Percentiles rank a stretch among this genome's conserved stretches.
Evolutionary conservation across 805 yeast genomes (phyloP).

Genomic region (Diddensiella transvaalensis): DNA sequence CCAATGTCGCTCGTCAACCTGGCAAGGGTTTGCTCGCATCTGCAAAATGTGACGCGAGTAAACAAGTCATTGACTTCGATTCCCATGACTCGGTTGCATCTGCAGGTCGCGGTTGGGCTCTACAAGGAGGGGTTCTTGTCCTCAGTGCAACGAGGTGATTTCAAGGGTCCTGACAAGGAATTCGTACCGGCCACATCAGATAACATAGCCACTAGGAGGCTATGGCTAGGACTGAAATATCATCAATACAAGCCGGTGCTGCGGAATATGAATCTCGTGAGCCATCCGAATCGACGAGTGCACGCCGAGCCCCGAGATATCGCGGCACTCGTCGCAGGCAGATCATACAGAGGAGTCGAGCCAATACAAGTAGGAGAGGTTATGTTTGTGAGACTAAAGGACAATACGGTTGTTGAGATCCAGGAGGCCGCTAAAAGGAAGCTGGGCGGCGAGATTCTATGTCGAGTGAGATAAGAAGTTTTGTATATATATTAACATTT

Average conservation of each 20-base stretch:
- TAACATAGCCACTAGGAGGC: conserved; percentile 76
- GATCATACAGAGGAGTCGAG: conserved; percentile 65
- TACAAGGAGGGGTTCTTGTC: conserved; percentile 89
- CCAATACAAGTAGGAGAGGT: conserved; percentile 90
- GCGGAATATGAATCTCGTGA: conserved; percentile 63
- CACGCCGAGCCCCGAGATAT: conserved; percentile 61
- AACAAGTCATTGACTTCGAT: conserved; percentile 69
- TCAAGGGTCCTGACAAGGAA: conserved; percentile 70
- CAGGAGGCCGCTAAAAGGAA: conserved; percentile 81
- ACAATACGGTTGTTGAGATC: conserved; percentile 61
- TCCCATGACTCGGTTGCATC: conserved; percentile 78
- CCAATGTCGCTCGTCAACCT: conserved; percentile 81
- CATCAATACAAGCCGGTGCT: conserved; percentile 76
- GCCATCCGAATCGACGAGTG: conserved; percentile 81
- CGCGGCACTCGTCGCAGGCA: conserved; percentile 70
- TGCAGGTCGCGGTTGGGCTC: conserved; percentile 77
- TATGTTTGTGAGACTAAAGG: conserved; percentile 58
- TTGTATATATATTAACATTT: conserved; percentile 4
- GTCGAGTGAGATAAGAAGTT: conserved; percentile 46
- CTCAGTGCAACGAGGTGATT: conserved; percentile 79
- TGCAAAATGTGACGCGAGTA: conserved; percentile 82
- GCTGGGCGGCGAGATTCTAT: conserved; percentile 71
- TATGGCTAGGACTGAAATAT: conserved; percentile 92
- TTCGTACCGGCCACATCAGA: conserved; percentile 71
- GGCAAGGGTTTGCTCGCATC: conserved; percentile 80